Percentiles rank a stretch among this genome's conserved stretches.
Evolutionary conservation across 2,329 filamentous ascomycete genomes (phyloP).

Genomic region (Boeremia lycopersici): DNA sequence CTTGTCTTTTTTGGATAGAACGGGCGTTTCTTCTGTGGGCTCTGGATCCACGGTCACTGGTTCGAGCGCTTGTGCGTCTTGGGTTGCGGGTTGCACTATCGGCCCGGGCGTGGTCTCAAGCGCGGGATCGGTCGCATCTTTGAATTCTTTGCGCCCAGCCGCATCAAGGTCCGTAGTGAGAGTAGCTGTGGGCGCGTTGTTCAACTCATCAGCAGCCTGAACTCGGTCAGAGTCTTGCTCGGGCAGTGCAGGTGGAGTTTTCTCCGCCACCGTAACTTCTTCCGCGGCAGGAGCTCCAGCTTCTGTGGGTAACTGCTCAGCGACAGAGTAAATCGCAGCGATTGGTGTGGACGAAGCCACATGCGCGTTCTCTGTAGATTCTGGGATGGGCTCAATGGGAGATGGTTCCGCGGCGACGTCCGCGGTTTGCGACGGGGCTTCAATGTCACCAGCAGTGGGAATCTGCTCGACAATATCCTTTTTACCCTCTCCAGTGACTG

Average conservation of each 20-base stretch:
- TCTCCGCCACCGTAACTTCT: background rate
- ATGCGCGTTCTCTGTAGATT: background rate
- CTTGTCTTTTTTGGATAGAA: background rate
- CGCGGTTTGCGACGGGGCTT: no score
- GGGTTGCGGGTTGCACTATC: background rate
- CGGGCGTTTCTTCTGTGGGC: background rate
- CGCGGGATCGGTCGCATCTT: no score
- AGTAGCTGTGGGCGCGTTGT: no score
- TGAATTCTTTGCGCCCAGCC: no score
- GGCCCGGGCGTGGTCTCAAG: conserved; percentile 1
- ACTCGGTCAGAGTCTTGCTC: no score
- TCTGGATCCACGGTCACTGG: background rate
- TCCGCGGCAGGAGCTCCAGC: background rate
- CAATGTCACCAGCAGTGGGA: background rate
- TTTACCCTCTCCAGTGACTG: conserved; percentile 2
- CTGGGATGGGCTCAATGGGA: background rate
- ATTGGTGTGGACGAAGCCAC: background rate
- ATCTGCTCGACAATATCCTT: background rate
- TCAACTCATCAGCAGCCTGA: no score
- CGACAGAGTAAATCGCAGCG: background rate
- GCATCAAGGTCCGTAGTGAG: no score
- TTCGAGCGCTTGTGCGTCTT: background rate
- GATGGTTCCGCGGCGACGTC: background rate
- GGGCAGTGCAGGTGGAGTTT: no score
- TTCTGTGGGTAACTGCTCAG: background rate